These are phyloP conservation scores for Cenchrus fungigraminus DNA, from an alignment of 176 grass and related monocot genomes.

Conservation along the genomic window DNA sequence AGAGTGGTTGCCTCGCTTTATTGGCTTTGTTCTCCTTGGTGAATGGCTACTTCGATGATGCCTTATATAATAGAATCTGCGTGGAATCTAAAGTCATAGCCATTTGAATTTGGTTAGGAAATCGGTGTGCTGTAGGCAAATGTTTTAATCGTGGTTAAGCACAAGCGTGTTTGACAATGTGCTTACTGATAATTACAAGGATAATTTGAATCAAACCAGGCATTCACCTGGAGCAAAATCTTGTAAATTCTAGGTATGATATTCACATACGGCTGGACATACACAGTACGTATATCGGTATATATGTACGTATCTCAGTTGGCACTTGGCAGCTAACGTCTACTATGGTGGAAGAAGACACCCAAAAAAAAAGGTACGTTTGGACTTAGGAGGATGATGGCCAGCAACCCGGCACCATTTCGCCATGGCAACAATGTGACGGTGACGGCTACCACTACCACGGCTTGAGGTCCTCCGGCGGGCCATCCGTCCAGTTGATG, in stretches of 20 bases:
- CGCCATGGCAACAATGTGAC: background rate
- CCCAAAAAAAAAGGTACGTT: background rate
- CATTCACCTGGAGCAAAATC: background rate
- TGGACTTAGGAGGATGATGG: background rate
- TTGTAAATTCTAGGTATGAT: background rate
- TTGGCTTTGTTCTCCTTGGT: too few relatives aligned
- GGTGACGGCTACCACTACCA: background rate
- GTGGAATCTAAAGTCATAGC: too few relatives aligned
- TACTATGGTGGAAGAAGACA: background rate
- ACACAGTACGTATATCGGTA: background rate
- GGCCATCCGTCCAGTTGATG: constrained; percentile 27
- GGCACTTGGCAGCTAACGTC: background rate
- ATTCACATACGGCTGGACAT: background rate
- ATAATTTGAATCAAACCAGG: too few relatives aligned
- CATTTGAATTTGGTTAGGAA: constrained; percentile 4
- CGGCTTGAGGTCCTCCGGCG: constrained; percentile 25
- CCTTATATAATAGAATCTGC: too few relatives aligned
- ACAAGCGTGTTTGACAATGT: background rate
- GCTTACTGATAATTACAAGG: too few relatives aligned
- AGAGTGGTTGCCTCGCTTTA: background rate
- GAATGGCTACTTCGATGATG: too few relatives aligned
- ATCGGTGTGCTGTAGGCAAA: background rate
- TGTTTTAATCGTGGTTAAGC: background rate
- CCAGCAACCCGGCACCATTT: background rate
- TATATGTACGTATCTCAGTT: background rate